Evolutionary conservation across 257 asterid species (phyloP), one percentile per base, ranked within the genome.

Genomic region (Solanum pimpinellifolium): DNA sequence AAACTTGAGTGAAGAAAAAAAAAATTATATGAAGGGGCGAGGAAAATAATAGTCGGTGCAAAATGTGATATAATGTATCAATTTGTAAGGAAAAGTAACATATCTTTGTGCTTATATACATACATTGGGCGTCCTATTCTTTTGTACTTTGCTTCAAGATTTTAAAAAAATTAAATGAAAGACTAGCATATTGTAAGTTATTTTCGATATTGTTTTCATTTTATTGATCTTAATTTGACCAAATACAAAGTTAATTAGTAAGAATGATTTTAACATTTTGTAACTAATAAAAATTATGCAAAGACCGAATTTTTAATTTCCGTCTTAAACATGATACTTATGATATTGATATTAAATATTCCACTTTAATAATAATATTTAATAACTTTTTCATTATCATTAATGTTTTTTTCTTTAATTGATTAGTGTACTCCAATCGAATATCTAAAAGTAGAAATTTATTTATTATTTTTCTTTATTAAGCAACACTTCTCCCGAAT

Each of bases 51-150:
- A 21, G 5, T 86, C 84, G 92, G 94, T 25, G 35, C 7, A 2
- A 66, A 66, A 60, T 93, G 95, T 93, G 96, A 94, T 89, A 84
- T 88, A 25, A 83, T 42, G 95, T 92, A 95, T 92, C 95, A 90
- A 90, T 72, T 31, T 85, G 92, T 52, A 16, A 66, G 42, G 25
- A 47, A 72, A 89, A 86, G 62, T 85, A 86, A 29, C 37, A 65
- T 75, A 23, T 80, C 46, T 33, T 12, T 69, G 87, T 84, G 91
- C 83, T 68, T 27, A 66, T 66, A 66, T 25, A 66, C 3, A 27
- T 15, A 4, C 4, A 29, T 66, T 10, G 10, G 31, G 9, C 2
- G 2, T 2, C 15, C 20, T 66, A 27, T 66, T 35, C 37, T 66
- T 25, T 27, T 85, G 82, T 44, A 90, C 82, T 92, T 90, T 90